phyloP scores from a whole-genome alignment of 116 monocot species.

The Thalassia testudinum region DNA sequence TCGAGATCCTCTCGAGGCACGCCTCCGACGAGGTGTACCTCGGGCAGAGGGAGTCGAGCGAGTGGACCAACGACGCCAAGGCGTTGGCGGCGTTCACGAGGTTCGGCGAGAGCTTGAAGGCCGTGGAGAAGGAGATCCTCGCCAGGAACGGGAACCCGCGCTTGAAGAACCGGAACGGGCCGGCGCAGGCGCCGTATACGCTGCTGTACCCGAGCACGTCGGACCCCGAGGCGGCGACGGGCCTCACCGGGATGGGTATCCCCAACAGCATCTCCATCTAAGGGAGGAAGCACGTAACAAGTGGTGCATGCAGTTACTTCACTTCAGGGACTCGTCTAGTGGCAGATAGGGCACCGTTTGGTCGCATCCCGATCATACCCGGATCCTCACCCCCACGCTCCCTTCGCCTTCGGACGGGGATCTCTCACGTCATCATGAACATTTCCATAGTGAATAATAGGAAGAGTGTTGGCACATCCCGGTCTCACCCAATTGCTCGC shows the following conservation, averaged over 20 bases:
- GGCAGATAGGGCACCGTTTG: too few relatives aligned
- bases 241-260: constrained; percentile 36
- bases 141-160: constrained; percentile 18
- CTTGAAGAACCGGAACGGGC: constrained; percentile 53
- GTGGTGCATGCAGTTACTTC: too few relatives aligned
- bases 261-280: constrained; percentile 59
- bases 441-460: too few relatives aligned
- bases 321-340: too few relatives aligned
- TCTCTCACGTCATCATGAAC: too few relatives aligned
- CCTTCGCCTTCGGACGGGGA: too few relatives aligned
- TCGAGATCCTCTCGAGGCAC: constrained; percentile 52
- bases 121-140: constrained; percentile 28
- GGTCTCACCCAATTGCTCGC: too few relatives aligned
- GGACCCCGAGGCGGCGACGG: constrained; percentile 3
- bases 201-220: constrained; percentile 36
- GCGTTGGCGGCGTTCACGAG: constrained; percentile 24
- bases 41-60: constrained; percentile 27
- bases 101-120: constrained; percentile 26
- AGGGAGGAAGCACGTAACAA: too few relatives aligned
- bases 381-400: too few relatives aligned
- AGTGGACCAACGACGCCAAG: constrained; percentile 22
- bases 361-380: too few relatives aligned
- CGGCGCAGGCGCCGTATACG: constrained; percentile 40
- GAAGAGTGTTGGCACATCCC: too few relatives aligned
- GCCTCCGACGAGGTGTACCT: constrained; percentile 64